Evolutionary conservation across 805 yeast species (phyloP), one percentile per base, ranked within the genome.

Genomic region (Suhomyces vadensis): DNA sequence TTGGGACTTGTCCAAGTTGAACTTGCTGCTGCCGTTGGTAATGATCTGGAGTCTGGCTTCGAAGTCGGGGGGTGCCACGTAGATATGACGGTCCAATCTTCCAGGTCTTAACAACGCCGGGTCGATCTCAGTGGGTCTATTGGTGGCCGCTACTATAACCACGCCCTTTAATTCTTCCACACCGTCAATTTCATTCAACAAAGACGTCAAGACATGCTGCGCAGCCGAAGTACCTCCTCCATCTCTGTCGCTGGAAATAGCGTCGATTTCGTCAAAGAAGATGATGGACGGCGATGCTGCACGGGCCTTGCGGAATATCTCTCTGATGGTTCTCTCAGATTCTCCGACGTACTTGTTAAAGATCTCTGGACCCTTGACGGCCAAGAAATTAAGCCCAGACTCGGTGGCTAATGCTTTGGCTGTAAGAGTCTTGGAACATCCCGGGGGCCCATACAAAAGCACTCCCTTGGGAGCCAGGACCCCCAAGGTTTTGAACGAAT

Each of bases 331-430:
- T 26, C 89, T 74, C 66, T 92, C 99, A 14, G 92, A 83, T 61
- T 92, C 99, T 50, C 99, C 99, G 29, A 94, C 97, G 57, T 87
- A 92, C 64, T 94, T 92, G 66, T 89, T 92, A 59, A 92, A 85
- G 25, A 92, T 80, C 63, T 92, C 99, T 0, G 99, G 99, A 1
- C 99, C 99, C 63, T 94, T 94, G 6, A 92, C 96, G 0, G 98
- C 96, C 41, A 92, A 64, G 63, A 92, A 92, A 56, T 92, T 92
- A 39, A 92, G 77, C 0, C 97, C 97, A 1, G 97, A 85, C 65
- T 92, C 99, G 0, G 96, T 87, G 0, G 98, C 98, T 23, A 92
- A 68, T 0, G 97, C 97, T 58, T 92, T 92, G 1, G 97, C 98
- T 0, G 96, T 88, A 49, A 92, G 66, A 0, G 99, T 92, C 57